Evolutionary conservation across 441 rosid genomes (phyloP).

Genomic region (Melastoma candidum): DNA sequence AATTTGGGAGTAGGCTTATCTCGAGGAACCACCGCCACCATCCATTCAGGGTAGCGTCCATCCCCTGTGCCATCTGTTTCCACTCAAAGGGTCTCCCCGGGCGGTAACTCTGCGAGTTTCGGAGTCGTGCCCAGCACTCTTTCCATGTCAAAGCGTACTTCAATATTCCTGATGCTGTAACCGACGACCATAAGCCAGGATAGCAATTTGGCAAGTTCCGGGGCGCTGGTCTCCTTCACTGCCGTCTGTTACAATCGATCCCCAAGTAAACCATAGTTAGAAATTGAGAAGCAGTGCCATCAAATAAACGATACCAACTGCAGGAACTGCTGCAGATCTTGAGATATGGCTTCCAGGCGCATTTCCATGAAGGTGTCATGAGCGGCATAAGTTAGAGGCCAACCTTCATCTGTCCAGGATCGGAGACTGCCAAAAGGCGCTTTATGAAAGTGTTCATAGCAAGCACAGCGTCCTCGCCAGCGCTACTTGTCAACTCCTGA

Average conservation of each 20-base stretch:
- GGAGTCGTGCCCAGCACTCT: slow-evolving; percentile 70
- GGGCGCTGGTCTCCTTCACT: slow-evolving; percentile 69
- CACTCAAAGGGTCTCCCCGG: slow-evolving; percentile 58
- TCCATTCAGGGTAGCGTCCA: no score
- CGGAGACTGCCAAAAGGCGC: slow-evolving; percentile 84
- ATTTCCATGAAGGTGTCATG: background rate
- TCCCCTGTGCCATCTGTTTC: no score
- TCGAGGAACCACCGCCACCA: no score
- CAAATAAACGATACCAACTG: background rate
- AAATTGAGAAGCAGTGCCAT: slow-evolving; percentile 6
- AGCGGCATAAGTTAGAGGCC: slow-evolving; percentile 1
- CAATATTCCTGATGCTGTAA: slow-evolving; percentile 86
- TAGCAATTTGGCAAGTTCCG: slow-evolving; percentile 77
- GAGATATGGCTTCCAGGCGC: background rate
- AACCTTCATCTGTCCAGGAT: slow-evolving; percentile 87
- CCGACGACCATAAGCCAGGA: slow-evolving; percentile 98
- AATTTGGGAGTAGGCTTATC: no score
- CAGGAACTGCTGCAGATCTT: background rate
- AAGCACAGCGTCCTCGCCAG: slow-evolving; percentile 85
- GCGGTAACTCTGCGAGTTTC: slow-evolving; percentile 80
- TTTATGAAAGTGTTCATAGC: slow-evolving; percentile 95
- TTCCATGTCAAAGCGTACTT: slow-evolving; percentile 96
- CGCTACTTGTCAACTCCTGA: slow-evolving; percentile 86
- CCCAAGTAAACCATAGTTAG: background rate
- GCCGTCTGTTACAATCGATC: slow-evolving; percentile 36